Conservation (phyloP, 2,329 filamentous ascomycete species). For the Raffaelea arxii region DNA sequence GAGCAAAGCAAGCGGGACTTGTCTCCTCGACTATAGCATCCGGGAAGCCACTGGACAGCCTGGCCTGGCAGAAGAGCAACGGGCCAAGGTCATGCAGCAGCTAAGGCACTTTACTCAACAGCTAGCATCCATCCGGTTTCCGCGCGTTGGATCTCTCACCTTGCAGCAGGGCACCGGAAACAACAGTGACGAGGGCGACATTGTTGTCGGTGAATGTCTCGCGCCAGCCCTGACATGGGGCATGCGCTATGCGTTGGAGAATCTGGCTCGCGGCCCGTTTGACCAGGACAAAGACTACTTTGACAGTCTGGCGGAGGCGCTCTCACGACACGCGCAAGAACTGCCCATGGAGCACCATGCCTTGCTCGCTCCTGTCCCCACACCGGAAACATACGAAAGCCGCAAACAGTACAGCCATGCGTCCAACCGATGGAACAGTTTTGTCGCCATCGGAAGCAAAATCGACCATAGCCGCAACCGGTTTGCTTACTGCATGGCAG, state of each 20-base stretch:
- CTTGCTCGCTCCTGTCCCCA: not conserved
- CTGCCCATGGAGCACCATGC: constrained; percentile 1
- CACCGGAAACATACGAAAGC: not conserved
- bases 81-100: constrained; percentile 1
- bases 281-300: not conserved
- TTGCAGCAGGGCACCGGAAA: not conserved
- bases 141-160: not conserved
- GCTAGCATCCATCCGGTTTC: not conserved
- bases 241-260: not conserved
- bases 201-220: not conserved
- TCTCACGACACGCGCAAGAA: not conserved
- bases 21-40: constrained; percentile 1
- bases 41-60: not conserved
- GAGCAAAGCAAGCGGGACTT: not conserved
- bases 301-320: not conserved
- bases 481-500: constrained; percentile 1
- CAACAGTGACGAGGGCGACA: not conserved
- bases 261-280: not conserved
- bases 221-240: not conserved
- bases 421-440: not conserved
- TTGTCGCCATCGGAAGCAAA: not conserved
- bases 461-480: constrained; percentile 1
- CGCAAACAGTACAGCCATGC: not conserved
- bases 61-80: not conserved
- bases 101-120: not conserved